Evolutionary conservation across 2,329 filamentous ascomycete species (phyloP).

Genomic region (Colletotrichum endophyticum): DNA sequence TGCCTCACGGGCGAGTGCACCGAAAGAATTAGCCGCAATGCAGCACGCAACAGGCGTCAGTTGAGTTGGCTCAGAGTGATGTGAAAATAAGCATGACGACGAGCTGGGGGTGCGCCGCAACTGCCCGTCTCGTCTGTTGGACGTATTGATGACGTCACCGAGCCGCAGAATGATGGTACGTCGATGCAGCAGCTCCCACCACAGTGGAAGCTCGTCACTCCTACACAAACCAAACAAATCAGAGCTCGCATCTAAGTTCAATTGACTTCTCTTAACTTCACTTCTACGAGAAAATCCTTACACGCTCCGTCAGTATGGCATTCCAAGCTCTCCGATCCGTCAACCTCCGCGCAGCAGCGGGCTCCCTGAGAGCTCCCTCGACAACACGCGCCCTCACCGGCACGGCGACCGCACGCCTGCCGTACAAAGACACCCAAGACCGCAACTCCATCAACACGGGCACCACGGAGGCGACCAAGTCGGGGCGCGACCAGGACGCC

Average conservation of each 20-base stretch:
- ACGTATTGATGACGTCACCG: constrained; percentile 17
- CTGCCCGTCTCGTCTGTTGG: not conserved
- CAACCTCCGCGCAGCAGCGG: not conserved
- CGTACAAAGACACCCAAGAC: constrained; percentile 60
- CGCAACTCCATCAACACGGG: constrained; percentile 69
- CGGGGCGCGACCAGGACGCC: constrained; percentile 66
- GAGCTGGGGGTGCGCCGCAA: not conserved
- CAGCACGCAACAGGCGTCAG: not conserved
- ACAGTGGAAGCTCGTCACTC: not conserved
- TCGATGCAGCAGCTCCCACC: not conserved
- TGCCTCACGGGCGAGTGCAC: not conserved
- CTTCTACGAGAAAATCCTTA: not conserved
- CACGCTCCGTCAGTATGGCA: constrained; percentile 5
- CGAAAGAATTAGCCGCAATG: not conserved
- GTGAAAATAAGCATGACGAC: not conserved
- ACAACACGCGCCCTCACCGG: constrained; percentile 36
- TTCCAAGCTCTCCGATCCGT: not conserved
- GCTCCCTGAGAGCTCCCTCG: not conserved
- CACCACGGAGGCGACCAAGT: constrained; percentile 70
- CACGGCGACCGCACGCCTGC: constrained; percentile 26
- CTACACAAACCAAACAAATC: not conserved
- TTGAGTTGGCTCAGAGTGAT: not conserved
- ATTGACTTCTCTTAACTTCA: not conserved
- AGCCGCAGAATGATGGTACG: not conserved
- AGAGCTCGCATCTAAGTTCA: no score